phyloP scores from a whole-genome alignment of 441 rosid species.

The Erodium moschatum region DNA sequence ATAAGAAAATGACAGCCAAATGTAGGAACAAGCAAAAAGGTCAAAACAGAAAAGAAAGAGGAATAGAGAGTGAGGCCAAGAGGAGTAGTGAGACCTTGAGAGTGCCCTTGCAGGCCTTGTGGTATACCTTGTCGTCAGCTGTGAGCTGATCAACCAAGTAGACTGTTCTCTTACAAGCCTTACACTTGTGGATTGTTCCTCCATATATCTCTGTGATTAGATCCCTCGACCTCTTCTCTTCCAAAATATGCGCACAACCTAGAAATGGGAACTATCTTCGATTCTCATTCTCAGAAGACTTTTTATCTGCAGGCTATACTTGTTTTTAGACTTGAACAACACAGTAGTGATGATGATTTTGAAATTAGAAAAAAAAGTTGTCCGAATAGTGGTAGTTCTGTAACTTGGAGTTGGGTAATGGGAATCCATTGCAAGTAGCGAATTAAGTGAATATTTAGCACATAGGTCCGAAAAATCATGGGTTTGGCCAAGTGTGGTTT shows the following conservation, averaged over 20 bases:
- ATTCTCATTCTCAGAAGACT: neutral
- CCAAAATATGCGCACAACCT: neutral
- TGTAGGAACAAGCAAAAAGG: neutral
- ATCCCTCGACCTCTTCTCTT: neutral
- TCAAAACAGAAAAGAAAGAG: slow-evolving; percentile 1
- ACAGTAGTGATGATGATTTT: neutral
- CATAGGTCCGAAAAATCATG: neutral
- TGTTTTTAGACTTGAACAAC: neutral
- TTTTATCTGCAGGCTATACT: neutral
- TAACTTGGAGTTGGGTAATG: neutral
- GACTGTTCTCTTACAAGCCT: slow-evolving; percentile 23
- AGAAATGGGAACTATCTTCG: neutral
- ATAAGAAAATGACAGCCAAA: neutral
- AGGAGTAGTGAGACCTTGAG: slow-evolving; percentile 19
- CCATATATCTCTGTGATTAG: neutral
- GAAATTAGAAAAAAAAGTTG: neutral
- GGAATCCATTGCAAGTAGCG: neutral
- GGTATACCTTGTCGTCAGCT: slow-evolving; percentile 22
- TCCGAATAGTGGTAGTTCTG: neutral
- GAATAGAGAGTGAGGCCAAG: neutral
- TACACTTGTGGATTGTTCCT: slow-evolving; percentile 7
- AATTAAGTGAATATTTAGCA: neutral
- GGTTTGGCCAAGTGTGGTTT: neutral
- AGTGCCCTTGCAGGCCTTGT: slow-evolving; percentile 27
- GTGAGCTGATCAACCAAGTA: slow-evolving; percentile 25